Evolutionary conservation across 1,139 yeast genomes (phyloP).

Genomic region (Kodamaea sp.): DNA sequence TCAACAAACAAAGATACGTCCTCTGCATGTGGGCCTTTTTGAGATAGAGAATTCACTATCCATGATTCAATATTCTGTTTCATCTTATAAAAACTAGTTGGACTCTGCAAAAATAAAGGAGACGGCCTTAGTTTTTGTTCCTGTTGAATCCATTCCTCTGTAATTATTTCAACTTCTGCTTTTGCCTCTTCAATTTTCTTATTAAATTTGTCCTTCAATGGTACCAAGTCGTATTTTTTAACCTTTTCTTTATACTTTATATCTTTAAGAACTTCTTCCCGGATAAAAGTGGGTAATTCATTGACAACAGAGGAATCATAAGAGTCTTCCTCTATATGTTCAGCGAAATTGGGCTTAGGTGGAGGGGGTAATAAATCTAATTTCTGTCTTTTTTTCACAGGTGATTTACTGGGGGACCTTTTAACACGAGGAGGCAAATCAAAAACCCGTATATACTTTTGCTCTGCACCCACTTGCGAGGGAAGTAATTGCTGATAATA

Average conservation of each 20-base stretch:
- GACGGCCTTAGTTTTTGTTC: constrained; percentile 19
- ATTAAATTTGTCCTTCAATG: constrained; percentile 30
- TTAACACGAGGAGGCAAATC: constrained; percentile 26
- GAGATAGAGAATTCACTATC: constrained; percentile 43
- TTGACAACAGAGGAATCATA: constrained; percentile 42
- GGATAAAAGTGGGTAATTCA: constrained; percentile 46
- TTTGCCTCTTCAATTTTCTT: constrained; percentile 16
- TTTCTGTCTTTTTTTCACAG: constrained; percentile 10
- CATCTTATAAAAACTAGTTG: constrained; percentile 31
- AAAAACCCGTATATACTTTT: constrained; percentile 33
- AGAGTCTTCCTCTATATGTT: constrained; percentile 13
- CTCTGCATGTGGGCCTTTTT: constrained; percentile 55
- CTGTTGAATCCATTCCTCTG: constrained; percentile 24
- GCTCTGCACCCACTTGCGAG: constrained; percentile 25
- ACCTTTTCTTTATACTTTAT: constrained; percentile 28
- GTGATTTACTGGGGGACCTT: constrained; percentile 18
- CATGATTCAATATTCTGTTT: constrained; percentile 40
- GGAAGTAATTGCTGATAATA: constrained; percentile 44
- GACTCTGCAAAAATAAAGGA: constrained; percentile 37
- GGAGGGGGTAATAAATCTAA: constrained; percentile 6
- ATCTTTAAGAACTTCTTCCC: constrained; percentile 41
- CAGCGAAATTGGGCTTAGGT: constrained; percentile 12
- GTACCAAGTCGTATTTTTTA: constrained; percentile 26
- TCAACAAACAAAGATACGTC: constrained; percentile 44
- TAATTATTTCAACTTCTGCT: constrained; percentile 19